Percentiles rank a stretch among this genome's conserved stretches.
phyloP scores from a whole-genome alignment of 2,329 filamentous ascomycete genomes.

The Ilyonectria sp. region DNA sequence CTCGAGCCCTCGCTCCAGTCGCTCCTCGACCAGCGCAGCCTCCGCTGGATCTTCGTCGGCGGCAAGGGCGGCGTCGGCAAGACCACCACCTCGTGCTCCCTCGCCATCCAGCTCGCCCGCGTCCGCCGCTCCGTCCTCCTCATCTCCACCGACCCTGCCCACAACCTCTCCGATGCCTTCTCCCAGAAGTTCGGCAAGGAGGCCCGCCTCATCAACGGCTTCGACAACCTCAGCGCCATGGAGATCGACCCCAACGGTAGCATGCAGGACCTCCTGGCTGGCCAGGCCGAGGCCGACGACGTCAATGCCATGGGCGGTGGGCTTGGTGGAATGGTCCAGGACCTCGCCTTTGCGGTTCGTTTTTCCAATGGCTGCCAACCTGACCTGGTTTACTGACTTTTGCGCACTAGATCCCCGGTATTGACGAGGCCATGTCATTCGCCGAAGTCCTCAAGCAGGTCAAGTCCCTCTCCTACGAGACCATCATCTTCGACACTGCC shows the following conservation, averaged over 20 bases:
- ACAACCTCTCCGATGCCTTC: conserved; percentile 98
- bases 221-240: conserved; percentile 96
- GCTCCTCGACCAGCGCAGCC: conserved; percentile 93
- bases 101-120: conserved; percentile 96
- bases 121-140: conserved; percentile 96
- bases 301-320: conserved; percentile 78
- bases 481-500: conserved; percentile 99
- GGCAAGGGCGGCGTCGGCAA: conserved; percentile 99
- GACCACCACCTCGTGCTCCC: conserved; percentile 98
- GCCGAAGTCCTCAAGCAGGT: conserved; percentile 99
- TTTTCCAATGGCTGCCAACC: background rate
- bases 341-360: conserved; percentile 92
- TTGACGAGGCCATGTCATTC: conserved; percentile 99
- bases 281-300: conserved; percentile 78
- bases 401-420: conserved; percentile 86
- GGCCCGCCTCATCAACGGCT: conserved; percentile 91
- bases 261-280: conserved; percentile 93
- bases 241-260: conserved; percentile 99
- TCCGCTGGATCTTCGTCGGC: conserved; percentile 99
- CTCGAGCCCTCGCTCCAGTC: conserved; percentile 95
- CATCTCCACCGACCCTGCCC: conserved; percentile 97
- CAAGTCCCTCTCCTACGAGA: conserved; percentile 98
- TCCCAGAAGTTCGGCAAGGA: conserved; percentile 99
- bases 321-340: conserved; percentile 98
- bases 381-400: conserved; percentile 11